phyloP scores from a whole-genome alignment of 2,329 filamentous ascomycete species.

The Iodosphaeria phyllophila region DNA sequence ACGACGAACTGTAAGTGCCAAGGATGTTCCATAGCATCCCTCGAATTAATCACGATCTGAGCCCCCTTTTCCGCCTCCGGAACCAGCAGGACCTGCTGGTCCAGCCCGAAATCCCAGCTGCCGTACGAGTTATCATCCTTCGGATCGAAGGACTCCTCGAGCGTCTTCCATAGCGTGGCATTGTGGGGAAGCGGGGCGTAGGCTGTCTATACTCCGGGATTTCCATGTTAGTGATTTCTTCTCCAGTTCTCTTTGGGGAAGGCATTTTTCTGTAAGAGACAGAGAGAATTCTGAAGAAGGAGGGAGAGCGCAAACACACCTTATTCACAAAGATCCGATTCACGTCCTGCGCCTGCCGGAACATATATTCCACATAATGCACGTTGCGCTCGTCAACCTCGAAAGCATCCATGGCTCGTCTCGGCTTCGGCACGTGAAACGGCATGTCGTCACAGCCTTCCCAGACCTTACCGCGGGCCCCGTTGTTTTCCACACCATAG shows the following conservation, averaged over 20 bases:
- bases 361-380: constrained; percentile 16
- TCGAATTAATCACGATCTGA: constrained; percentile 18
- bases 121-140: constrained; percentile 12
- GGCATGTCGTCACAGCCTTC: constrained; percentile 17
- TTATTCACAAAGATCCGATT: constrained; percentile 19
- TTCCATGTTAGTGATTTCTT: neutral
- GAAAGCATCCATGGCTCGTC: constrained; percentile 11
- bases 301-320: constrained; percentile 6
- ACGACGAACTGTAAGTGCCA: constrained; percentile 18
- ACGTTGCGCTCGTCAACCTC: constrained; percentile 12
- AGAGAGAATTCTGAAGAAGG: neutral
- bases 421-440: constrained; percentile 15
- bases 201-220: constrained; percentile 10
- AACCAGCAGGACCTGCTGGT: constrained; percentile 17
- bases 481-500: constrained; percentile 13
- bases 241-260: too few species aligned
- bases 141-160: constrained; percentile 12
- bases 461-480: constrained; percentile 11
- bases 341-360: constrained; percentile 15
- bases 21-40: constrained; percentile 19
- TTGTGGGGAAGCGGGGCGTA: constrained; percentile 13
- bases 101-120: constrained; percentile 17
- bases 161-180: constrained; percentile 15
- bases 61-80: constrained; percentile 13
- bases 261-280: too few species aligned